Percentiles rank a stretch among this genome's conserved stretches.
phyloP scores from a whole-genome alignment of 2,329 filamentous ascomycete species.

The Coniosporium tulheliwenetii region DNA sequence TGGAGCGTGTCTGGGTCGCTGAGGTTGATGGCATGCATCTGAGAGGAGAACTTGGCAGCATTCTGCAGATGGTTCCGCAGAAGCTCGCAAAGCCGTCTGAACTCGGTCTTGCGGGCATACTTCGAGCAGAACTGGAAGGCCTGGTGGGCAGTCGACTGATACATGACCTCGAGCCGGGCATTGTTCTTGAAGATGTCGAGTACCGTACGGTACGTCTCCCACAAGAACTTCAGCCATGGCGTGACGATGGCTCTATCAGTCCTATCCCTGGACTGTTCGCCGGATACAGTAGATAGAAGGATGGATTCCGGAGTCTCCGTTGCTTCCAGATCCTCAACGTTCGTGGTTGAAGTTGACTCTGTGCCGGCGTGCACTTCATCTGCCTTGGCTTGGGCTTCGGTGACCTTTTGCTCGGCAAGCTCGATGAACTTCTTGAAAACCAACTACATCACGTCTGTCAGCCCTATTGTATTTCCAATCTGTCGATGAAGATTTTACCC shows the following conservation, averaged over 20 bases:
- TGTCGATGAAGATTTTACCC: conserved; percentile 9
- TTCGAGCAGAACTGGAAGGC: conserved; percentile 98
- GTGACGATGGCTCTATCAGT: conserved; percentile 97
- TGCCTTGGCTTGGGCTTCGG: conserved; percentile 86
- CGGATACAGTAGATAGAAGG: conserved; percentile 90
- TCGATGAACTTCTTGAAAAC: conserved; percentile 98
- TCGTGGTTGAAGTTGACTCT: conserved; percentile 58
- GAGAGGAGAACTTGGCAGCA: conserved; percentile 94
- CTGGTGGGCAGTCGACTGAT: conserved; percentile 94
- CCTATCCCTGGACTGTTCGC: conserved; percentile 91
- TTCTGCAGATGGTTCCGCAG: conserved; percentile 98
- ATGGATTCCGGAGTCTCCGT: conserved; percentile 97
- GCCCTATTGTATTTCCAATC: not conserved
- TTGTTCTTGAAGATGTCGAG: conserved; percentile 99
- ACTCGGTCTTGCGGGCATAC: conserved; percentile 97
- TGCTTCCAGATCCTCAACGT: conserved; percentile 88
- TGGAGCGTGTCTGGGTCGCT: conserved; percentile 95
- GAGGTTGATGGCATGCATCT: conserved; percentile 99
- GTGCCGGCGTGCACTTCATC: conserved; percentile 84
- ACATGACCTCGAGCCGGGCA: conserved; percentile 90
- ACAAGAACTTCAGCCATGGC: conserved; percentile 97
- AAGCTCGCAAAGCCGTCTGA: conserved; percentile 93
- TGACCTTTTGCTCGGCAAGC: conserved; percentile 89
- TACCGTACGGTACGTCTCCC: conserved; percentile 98
- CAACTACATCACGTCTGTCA: conserved; percentile 33